A percentile compares a stretch with the other conserved stretches of the same genome.
These are phyloP conservation scores for Arachis hypogaea DNA, from an alignment of 306 rosid genomes.

Conservation along the genomic window DNA sequence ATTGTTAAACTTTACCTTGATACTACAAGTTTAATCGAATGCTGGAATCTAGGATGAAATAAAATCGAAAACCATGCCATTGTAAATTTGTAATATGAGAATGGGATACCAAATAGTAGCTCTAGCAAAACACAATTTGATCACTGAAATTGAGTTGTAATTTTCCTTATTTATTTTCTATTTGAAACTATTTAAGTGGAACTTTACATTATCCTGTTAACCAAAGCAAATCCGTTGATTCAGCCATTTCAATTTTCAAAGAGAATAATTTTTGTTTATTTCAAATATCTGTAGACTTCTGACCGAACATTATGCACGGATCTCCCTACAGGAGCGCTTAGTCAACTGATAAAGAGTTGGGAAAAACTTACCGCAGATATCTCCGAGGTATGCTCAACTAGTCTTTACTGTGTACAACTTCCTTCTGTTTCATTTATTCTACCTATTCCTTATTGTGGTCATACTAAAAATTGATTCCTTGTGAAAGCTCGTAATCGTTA, in stretches of 20 bases:
- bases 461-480: background rate
- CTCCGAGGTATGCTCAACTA: slow-evolving; percentile 62
- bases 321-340: slow-evolving; percentile 63
- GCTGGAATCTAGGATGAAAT: slow-evolving; percentile 22
- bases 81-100: background rate
- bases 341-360: slow-evolving; percentile 74
- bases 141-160: too few species aligned
- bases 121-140: too few species aligned
- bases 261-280: slow-evolving; percentile 15
- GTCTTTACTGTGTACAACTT: slow-evolving; percentile 7
- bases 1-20: slow-evolving; percentile 1
- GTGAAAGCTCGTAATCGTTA: slow-evolving; percentile 35
- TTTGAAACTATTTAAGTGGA: slow-evolving; percentile 7
- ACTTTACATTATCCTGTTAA: background rate
- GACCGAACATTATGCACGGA: slow-evolving; percentile 62
- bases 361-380: slow-evolving; percentile 57
- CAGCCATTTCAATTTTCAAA: slow-evolving; percentile 22
- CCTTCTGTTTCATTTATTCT: slow-evolving; percentile 7
- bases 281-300: slow-evolving; percentile 25
- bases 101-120: slow-evolving; percentile 2
- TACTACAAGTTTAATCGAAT: slow-evolving; percentile 8
- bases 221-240: background rate
- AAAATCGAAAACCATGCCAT: slow-evolving; percentile 12
- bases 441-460: slow-evolving; percentile 24
- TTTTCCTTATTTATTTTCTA: too few species aligned